Base-by-base conservation (phyloP, 163 green algal genomes). In the Chlamydomonas reinhardtii region DNA sequence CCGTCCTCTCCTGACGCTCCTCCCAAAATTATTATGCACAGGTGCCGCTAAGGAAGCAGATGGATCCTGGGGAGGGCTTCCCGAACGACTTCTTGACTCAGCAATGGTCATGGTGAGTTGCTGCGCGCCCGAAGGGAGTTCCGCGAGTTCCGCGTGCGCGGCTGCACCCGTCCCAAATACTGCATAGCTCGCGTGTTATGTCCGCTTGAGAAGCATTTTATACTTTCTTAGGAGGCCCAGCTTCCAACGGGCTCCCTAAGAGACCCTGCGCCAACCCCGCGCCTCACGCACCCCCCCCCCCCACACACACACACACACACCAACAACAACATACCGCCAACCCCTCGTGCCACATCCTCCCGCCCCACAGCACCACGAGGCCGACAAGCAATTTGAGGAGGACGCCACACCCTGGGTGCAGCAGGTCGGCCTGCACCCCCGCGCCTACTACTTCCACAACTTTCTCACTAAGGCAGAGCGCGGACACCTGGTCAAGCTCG, bases 391-490 rank as follows among this genome's bases (percentile, higher is more conserved):
- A 29, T 88, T 88, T 54, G 82, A 88, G 6, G 73, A 82, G 29
- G 73, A 88, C 2, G 32, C 61, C 6, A 88, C 82, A 24, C 82
- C 82, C 17, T 88, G 83, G 83, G 83, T 89, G 5, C 43, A 89
- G 74, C 83, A 89, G 65, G 83, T 89, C 54, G 83, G 83, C 34
- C 59, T 89, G 0, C 74, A 84, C 34, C 89, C 89, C 25, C 73
- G 89, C 16, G 34, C 59, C 29, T 92, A 86, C 35, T 15, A 83
- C 20, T 92, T 86, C 70, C 89, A 92, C 78, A 90, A 90, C 77
- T 92, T 92, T 39, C 73, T 92, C 11, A 84, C 83, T 12, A 75
- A 86, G 25, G 84, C 71, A 1, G 89, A 92, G 75, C 79, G 74
- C 56, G 85, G 76, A 19, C 89, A 92, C 24, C 85, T 92, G 24